Base-by-base conservation (phyloP, 169 alveolate genomes). In the Toxoplasma gondii region DNA sequence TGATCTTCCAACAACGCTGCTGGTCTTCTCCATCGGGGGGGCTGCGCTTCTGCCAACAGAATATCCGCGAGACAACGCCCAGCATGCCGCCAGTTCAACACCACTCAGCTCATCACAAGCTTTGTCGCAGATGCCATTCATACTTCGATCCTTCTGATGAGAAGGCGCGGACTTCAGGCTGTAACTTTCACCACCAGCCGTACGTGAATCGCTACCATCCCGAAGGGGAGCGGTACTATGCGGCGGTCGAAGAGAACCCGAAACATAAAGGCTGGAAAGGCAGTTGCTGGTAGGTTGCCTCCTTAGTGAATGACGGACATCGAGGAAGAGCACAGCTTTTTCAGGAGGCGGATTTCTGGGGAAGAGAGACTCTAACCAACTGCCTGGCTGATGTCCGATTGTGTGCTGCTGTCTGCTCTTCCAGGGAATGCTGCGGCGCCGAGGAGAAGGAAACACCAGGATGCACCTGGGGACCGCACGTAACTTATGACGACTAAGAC, bases 401-500 rank as follows among this genome's bases (percentile, higher is more conserved):
- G 16, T 29, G 34, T 39, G 39, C 31, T 78, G 39, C 34, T 43
- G 54, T 17, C 36, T 38, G 38, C 45, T 36, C 39, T n/a, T 87
- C 24, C 92, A 92, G 92, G 92, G 95, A 92, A 39, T 92, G 95
- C 88, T 92, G 95, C 88, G 92, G 92, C 10, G 88, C 58, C 5
- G 95, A 92, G 43, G 78, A 84, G 74, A 92, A 84, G 24, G 69
- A 54, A 41, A 91, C 91, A 17, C 94, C 94, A 0, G 94, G 94
- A 0, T 91, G 94, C 69, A 78, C 58, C 0, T n/a, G 58, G 29
- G 94, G 94, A n/a, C 90, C 90, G 29, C 94, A 81, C 34, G 69
- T 54, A 31, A 91, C 39, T 27, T 91, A 91, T 58, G 84, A 80
- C 67, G 90, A 82, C 0, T 45, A n/a, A 86, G n/a, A 86, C 41